A percentile compares a stretch with the other conserved stretches of the same genome.
phyloP scores from a whole-genome alignment of 1,139 yeast genomes.

The Taphrina betulina region DNA sequence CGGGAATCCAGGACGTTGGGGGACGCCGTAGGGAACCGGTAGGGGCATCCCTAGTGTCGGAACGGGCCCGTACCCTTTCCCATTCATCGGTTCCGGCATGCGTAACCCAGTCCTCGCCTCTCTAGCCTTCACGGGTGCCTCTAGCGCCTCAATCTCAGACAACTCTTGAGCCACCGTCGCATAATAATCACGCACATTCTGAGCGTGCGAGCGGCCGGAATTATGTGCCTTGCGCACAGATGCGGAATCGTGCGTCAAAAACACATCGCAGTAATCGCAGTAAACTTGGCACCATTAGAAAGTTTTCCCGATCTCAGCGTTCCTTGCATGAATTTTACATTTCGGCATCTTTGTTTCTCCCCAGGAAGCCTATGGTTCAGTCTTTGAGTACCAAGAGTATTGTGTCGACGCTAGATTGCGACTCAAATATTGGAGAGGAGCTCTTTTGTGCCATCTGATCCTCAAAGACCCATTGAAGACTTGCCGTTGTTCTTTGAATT shows the following conservation, averaged over 20 bases:
- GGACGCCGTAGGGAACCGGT: conserved; percentile 39
- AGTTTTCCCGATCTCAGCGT: background rate
- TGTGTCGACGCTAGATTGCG: too few relatives aligned
- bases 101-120: conserved; percentile 37
- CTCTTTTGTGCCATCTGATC: too few relatives aligned
- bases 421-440: too few relatives aligned
- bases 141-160: conserved; percentile 38
- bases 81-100: conserved; percentile 23
- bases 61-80: conserved; percentile 39
- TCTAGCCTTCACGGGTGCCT: conserved; percentile 38
- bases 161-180: conserved; percentile 47
- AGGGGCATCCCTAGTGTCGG: conserved; percentile 39
- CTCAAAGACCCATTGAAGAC: too few relatives aligned
- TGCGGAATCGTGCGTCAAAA: conserved; percentile 82
- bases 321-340: too few relatives aligned
- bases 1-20: conserved; percentile 34
- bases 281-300: conserved; percentile 46
- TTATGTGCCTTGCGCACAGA: conserved; percentile 84
- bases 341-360: too few relatives aligned
- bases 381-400: too few relatives aligned
- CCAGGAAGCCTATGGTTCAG: too few relatives aligned
- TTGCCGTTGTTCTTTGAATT: too few relatives aligned
- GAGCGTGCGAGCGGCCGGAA: conserved; percentile 74
- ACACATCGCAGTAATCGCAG: conserved; percentile 84
- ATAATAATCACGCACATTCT: conserved; percentile 73